A percentile compares a stretch with the other conserved stretches of the same genome.
phyloP scores from a whole-genome alignment of 1,139 yeast species.

The Kodamaea suecica region DNA sequence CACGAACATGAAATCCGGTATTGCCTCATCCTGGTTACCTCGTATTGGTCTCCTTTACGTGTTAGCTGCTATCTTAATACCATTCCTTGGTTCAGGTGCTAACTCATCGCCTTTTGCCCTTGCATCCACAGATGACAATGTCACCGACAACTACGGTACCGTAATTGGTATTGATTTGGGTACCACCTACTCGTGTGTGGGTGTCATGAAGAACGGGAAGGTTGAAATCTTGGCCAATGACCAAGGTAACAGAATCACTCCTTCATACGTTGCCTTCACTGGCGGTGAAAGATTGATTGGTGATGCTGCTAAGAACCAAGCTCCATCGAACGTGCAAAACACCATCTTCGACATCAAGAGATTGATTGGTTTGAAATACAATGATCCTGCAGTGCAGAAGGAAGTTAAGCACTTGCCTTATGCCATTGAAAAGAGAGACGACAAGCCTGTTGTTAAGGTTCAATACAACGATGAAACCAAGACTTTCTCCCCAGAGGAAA shows the following conservation, averaged over 20 bases:
- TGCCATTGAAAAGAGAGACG: conserved; percentile 61
- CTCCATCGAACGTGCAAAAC: conserved; percentile 74
- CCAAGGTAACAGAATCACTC: conserved; percentile 94
- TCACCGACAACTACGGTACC: conserved; percentile 63
- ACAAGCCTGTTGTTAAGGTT: conserved; percentile 80
- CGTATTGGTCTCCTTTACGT: conserved; percentile 19
- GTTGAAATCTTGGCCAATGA: conserved; percentile 92
- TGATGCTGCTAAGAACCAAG: conserved; percentile 94
- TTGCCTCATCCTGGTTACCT: conserved; percentile 17
- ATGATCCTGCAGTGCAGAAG: conserved; percentile 73
- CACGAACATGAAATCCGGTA: conserved; percentile 11
- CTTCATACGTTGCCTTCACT: conserved; percentile 84
- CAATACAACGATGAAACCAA: conserved; percentile 58
- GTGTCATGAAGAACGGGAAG: conserved; percentile 87
- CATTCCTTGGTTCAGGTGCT: conserved; percentile 14
- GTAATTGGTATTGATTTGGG: conserved; percentile 89
- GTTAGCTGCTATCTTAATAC: conserved; percentile 18
- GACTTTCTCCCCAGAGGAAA: conserved; percentile 83
- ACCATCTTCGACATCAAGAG: conserved; percentile 86
- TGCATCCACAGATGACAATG: conserved; percentile 32
- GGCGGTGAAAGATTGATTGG: conserved; percentile 87
- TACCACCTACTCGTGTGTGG: conserved; percentile 87
- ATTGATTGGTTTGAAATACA: conserved; percentile 75
- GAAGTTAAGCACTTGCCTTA: conserved; percentile 84
- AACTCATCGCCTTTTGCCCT: conserved; percentile 17